Evolutionary conservation across 2,329 filamentous ascomycete genomes (phyloP), one percentile per base, ranked within the genome.

Genomic region (Fulvia fulva): DNA sequence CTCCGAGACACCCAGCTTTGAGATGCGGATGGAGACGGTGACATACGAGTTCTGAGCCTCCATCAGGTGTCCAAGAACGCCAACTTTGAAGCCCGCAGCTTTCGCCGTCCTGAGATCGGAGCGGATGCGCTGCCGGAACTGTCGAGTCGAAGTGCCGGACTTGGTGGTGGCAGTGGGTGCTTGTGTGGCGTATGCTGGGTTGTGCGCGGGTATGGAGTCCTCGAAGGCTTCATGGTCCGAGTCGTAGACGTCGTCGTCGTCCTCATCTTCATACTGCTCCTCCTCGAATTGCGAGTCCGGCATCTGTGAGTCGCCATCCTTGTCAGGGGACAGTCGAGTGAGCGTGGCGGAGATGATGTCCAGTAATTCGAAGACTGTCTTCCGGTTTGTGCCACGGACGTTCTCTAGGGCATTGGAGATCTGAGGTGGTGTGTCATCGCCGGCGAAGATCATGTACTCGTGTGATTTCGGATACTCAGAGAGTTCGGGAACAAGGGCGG

Each of bases 1-100:
- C 37, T 87, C 81, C 0, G 89, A 87, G 12, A 96, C 83, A 0
- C 83, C 85, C 1, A 96, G 81, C 65, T 88, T 88, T 3, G 81
- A 77, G 28, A 89, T 82, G 3, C 84, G 85, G 28, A 89, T 82
- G 0, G 91, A 90, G 1, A 94, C 73, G 4, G 84, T 85, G 19
- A 94, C 72, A 59, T 82, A 82, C 53, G 78, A 76, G 25, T 71
- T 77, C 58, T 76, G 80, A 11, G 75, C 74, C 1, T 76, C 69
- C 23, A 79, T 71, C 19, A 85, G 74, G 19, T 80, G 76, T 12
- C 79, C 80, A 11, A 88, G 71, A 30, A 86, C 76, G 1, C 87
- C 89, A 26, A 93, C 78, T 61, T 82, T 87, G 72, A 91, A 89
- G 0, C 91, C 91, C 1, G 85, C 83, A 1, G 76, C 65, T 66